Percentiles rank a stretch among this genome's conserved stretches.
These are phyloP conservation scores for Crithidia sp. DNA, from an alignment of 208 protist genomes.

Conservation along the genomic window DNA sequence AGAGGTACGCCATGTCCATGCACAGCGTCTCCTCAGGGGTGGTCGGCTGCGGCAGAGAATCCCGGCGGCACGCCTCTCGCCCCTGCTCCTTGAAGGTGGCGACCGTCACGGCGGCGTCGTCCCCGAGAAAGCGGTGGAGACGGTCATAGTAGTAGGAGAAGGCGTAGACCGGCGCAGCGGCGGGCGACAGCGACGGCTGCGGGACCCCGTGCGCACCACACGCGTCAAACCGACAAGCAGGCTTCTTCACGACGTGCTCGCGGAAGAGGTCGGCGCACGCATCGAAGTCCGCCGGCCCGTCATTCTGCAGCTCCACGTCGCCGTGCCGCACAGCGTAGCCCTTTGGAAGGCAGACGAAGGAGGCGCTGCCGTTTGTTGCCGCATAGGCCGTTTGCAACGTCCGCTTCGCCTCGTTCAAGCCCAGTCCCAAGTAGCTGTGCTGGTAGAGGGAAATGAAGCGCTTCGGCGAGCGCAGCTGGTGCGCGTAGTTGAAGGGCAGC, in stretches of 20 bases:
- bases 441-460: constrained; percentile 50
- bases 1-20: constrained; percentile 81
- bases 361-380: constrained; percentile 10
- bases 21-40: constrained; percentile 42
- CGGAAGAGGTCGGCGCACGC: constrained; percentile 28
- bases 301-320: constrained; percentile 21
- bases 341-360: constrained; percentile 35
- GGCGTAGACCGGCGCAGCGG: constrained; percentile 36
- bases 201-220: constrained; percentile 62
- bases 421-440: constrained; percentile 83
- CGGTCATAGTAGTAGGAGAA: constrained; percentile 85
- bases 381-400: constrained; percentile 21
- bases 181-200: constrained; percentile 43
- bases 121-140: constrained; percentile 27
- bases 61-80: constrained; percentile 21
- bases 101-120: constrained; percentile 26
- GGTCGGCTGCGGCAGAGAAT: neutral
- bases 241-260: constrained; percentile 22
- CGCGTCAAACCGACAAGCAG: constrained; percentile 33
- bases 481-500: constrained; percentile 50
- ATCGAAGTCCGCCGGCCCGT: constrained; percentile 29
- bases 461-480: constrained; percentile 28
- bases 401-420: constrained; percentile 67
- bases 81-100: constrained; percentile 33
- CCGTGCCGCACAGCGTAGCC: constrained; percentile 17